Evolutionary conservation across 176 grass and related monocot species (phyloP).

Genomic region (Puccinellia tenuiflora): DNA sequence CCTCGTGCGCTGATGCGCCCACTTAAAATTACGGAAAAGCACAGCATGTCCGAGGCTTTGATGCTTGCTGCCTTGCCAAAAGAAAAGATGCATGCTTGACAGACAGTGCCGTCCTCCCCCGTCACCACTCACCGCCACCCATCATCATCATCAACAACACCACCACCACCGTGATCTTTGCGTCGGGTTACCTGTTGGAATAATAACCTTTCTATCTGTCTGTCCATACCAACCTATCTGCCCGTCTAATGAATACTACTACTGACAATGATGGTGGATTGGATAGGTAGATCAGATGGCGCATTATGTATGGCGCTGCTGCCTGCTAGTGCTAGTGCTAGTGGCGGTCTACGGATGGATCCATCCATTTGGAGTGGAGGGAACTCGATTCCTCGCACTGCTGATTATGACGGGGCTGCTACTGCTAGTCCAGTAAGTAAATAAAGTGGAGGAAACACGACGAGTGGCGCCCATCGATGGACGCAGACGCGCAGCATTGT

Average conservation of each 20-base stretch:
- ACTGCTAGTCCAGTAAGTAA: not conserved
- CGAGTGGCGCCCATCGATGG: not conserved
- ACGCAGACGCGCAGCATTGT: not conserved
- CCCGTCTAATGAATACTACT: not conserved
- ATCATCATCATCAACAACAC: not conserved
- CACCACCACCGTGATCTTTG: slow-evolving; percentile 8
- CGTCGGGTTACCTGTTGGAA: not conserved
- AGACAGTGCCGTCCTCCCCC: not conserved
- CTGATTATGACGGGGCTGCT: not conserved
- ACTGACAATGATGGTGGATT: slow-evolving; percentile 5
- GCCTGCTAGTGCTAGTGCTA: too few relatives aligned
- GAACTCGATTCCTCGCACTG: slow-evolving; percentile 25
- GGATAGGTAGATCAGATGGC: not conserved
- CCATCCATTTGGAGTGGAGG: not conserved
- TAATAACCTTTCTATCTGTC: slow-evolving; percentile 2
- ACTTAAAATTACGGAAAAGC: not conserved
- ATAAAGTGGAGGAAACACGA: not conserved
- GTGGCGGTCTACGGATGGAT: not conserved
- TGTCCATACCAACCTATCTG: not conserved
- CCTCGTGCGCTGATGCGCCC: not conserved
- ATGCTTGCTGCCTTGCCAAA: not conserved
- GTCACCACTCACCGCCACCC: too few relatives aligned
- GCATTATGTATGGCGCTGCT: not conserved
- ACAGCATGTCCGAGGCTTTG: not conserved
- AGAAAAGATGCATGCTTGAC: not conserved